Evolutionary conservation across 768 basidiomycete species (phyloP).

Genomic region (Strobilomyces dryophilus): DNA sequence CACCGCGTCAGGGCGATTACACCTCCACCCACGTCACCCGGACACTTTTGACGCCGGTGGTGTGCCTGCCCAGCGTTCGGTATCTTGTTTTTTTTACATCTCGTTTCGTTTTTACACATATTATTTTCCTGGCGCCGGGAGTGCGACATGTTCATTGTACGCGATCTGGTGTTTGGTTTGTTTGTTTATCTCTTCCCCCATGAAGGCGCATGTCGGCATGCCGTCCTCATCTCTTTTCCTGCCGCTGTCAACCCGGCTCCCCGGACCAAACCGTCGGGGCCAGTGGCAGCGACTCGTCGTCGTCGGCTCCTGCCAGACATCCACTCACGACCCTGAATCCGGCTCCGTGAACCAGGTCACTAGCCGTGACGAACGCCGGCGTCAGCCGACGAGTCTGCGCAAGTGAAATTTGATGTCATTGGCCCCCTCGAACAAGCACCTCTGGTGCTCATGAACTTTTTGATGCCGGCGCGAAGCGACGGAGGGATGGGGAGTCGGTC

Average conservation of each 20-base stretch:
- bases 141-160: conserved; percentile 2
- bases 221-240: neutral
- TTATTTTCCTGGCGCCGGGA: neutral
- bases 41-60: neutral
- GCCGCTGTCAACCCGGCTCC: neutral
- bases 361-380: neutral
- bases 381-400: neutral
- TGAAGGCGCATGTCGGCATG: conserved; percentile 10
- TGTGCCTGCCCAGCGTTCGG: neutral
- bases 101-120: neutral
- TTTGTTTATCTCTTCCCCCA: conserved; percentile 3
- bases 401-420: neutral
- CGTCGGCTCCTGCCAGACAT: neutral
- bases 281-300: neutral
- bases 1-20: neutral
- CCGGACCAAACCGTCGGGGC: neutral
- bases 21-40: neutral
- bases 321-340: neutral
- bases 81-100: neutral
- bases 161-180: conserved; percentile 2
- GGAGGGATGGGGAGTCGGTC: too few relatives aligned
- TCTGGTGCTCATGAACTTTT: neutral
- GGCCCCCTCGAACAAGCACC: neutral
- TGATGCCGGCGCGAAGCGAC: too few relatives aligned
- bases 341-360: conserved; percentile 1